Percentiles rank a stretch among this genome's conserved stretches.
These are phyloP conservation scores for Epichloe bromicola DNA, from an alignment of 2,329 filamentous ascomycete genomes.

Conservation along the genomic window DNA sequence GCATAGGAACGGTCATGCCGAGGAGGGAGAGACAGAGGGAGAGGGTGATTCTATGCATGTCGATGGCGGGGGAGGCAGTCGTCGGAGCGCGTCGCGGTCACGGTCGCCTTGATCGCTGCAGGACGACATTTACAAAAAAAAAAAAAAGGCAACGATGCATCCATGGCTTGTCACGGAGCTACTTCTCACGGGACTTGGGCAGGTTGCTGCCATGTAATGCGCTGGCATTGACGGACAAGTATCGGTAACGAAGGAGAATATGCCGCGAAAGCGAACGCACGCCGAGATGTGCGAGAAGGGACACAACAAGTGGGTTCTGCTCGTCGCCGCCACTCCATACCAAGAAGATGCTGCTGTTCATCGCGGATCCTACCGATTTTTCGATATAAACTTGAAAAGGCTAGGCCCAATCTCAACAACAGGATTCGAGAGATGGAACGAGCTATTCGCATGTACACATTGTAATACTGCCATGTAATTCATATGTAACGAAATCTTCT, in stretches of 20 bases:
- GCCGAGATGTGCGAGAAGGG: neutral
- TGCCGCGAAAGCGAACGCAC: neutral
- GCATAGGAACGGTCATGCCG: constrained; percentile 9
- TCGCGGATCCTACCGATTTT: too few relatives aligned
- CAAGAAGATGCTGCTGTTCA: too few relatives aligned
- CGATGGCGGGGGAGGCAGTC: constrained; percentile 16
- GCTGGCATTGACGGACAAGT: neutral
- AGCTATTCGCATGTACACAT: too few relatives aligned
- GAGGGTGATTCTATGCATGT: constrained; percentile 24
- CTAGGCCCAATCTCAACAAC: too few relatives aligned
- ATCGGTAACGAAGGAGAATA: neutral
- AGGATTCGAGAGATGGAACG: too few relatives aligned
- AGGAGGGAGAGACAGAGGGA: constrained; percentile 15
- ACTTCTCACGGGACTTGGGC: neutral
- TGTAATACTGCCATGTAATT: neutral
- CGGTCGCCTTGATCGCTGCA: constrained; percentile 1
- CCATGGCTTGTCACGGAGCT: neutral
- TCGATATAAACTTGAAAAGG: too few relatives aligned
- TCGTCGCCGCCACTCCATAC: too few relatives aligned
- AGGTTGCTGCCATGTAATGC: neutral
- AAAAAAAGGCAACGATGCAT: neutral
- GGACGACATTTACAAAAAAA: neutral
- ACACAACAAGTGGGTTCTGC: neutral
- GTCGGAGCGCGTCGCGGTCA: constrained; percentile 14
- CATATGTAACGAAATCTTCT: neutral